phyloP scores from a whole-genome alignment of 345 rosid genomes.

The Orychophragmus violaceus region DNA sequence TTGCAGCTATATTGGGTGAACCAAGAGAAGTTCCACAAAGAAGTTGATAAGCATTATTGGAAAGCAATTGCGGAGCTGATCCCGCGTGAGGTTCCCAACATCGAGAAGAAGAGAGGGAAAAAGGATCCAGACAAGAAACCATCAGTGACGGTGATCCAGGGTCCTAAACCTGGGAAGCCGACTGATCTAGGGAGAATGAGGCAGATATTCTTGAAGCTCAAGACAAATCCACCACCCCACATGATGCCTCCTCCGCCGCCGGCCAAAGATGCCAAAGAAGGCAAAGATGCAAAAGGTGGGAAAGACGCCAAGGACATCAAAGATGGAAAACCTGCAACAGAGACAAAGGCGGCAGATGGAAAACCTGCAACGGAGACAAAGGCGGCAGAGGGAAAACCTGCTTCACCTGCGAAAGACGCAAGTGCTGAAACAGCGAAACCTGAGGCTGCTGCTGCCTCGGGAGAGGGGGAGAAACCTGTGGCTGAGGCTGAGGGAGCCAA shows the following conservation, averaged over 20 bases:
- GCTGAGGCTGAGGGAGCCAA: conserved; percentile 35
- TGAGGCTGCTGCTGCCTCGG: conserved; percentile 29
- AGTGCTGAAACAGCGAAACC: conserved; percentile 32
- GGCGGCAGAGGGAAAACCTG: conserved; percentile 27
- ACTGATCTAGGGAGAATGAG: conserved; percentile 85
- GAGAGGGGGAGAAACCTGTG: conserved; percentile 31
- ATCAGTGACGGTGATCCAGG: conserved; percentile 57
- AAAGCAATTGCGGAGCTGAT: conserved; percentile 88
- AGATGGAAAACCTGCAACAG: not conserved
- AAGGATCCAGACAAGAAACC: conserved; percentile 76
- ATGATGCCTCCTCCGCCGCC: conserved; percentile 79
- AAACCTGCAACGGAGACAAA: conserved; percentile 30
- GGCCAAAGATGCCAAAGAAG: conserved; percentile 35
- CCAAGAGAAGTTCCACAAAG: conserved; percentile 94
- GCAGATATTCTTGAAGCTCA: conserved; percentile 70
- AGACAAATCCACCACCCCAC: conserved; percentile 80
- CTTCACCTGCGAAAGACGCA: conserved; percentile 36
- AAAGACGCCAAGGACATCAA: conserved; percentile 26
- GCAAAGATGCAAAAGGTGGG: conserved; percentile 31
- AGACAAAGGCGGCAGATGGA: conserved; percentile 30
- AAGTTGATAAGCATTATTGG: conserved; percentile 85
- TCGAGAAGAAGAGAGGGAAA: conserved; percentile 78
- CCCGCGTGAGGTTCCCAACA: conserved; percentile 83
- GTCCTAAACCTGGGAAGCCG: conserved; percentile 95
- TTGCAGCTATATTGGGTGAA: conserved; percentile 66